phyloP scores from a whole-genome alignment of 176 grass and related monocot genomes.

The Juncus inflexus region DNA sequence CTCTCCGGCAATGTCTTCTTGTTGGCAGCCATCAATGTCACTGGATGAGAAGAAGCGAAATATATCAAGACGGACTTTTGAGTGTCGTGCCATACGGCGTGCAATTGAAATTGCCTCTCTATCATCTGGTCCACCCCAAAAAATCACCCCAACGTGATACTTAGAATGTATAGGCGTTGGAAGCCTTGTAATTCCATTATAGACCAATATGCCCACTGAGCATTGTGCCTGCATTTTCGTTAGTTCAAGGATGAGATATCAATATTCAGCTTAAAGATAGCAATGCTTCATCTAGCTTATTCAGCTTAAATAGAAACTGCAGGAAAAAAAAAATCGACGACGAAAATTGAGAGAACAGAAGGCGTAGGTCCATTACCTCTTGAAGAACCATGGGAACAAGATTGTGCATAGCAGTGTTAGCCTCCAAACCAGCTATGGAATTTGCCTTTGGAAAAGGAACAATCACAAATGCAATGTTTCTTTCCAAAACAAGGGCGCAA shows the following conservation, averaged over 20 bases:
- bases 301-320: too few relatives aligned
- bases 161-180: background rate
- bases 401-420: constrained; percentile 4
- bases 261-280: too few relatives aligned
- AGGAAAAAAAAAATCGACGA: too few relatives aligned
- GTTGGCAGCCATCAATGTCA: background rate
- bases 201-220: constrained; percentile 32
- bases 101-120: constrained; percentile 31
- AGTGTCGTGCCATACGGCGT: constrained; percentile 15
- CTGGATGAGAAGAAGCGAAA: constrained; percentile 10
- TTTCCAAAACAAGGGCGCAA: constrained; percentile 31
- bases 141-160: constrained; percentile 21
- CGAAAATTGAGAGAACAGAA: too few relatives aligned
- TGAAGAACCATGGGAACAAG: constrained; percentile 26
- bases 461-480: constrained; percentile 27
- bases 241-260: background rate
- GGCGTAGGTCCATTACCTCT: constrained; percentile 7
- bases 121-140: constrained; percentile 40
- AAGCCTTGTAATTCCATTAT: background rate
- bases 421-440: background rate
- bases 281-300: too few relatives aligned
- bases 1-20: background rate
- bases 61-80: background rate
- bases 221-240: constrained; percentile 10
- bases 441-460: constrained; percentile 30